phyloP scores from a whole-genome alignment of 805 yeast genomes.

The Metschnikowia corniflorae region DNA sequence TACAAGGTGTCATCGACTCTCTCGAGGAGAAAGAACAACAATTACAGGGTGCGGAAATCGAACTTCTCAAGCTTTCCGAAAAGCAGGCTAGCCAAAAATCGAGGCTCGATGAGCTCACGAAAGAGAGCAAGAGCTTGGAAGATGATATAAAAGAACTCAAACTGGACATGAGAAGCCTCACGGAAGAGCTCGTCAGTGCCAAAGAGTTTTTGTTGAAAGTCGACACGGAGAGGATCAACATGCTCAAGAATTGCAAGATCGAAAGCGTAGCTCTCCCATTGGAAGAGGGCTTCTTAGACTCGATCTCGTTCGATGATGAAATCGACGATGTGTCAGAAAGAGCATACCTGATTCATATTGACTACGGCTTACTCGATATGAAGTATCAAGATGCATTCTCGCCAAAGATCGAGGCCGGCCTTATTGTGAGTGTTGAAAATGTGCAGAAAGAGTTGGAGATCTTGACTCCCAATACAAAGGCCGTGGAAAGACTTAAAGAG shows the following conservation, averaged over 20 bases:
- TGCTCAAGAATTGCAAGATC: slow-evolving; percentile 70
- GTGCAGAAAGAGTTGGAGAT: slow-evolving; percentile 37
- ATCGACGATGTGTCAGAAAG: slow-evolving; percentile 33
- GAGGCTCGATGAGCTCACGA: slow-evolving; percentile 2
- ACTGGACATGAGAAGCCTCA: slow-evolving; percentile 25
- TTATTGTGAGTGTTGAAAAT: slow-evolving; percentile 31
- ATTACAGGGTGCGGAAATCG: slow-evolving; percentile 22
- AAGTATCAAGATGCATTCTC: slow-evolving; percentile 42
- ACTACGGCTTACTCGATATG: slow-evolving; percentile 46
- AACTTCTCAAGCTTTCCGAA: slow-evolving; percentile 31
- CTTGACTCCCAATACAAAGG: slow-evolving; percentile 79
- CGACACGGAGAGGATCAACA: slow-evolving; percentile 53
- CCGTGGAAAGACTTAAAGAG: slow-evolving; percentile 69
- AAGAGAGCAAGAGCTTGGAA: slow-evolving; percentile 4
- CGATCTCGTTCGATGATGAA: slow-evolving; percentile 56
- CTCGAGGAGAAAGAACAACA: slow-evolving; percentile 14
- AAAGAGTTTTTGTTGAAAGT: slow-evolving; percentile 55
- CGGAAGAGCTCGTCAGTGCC: slow-evolving; percentile 34
- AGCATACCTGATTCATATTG: slow-evolving; percentile 50
- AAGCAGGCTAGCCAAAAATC: slow-evolving; percentile 16
- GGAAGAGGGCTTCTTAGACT: slow-evolving; percentile 54
- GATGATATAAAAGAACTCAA: slow-evolving; percentile 33
- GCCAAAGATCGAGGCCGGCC: slow-evolving; percentile 36
- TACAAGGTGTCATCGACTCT: slow-evolving; percentile 29
- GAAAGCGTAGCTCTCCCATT: slow-evolving; percentile 66